Percentiles rank a stretch among this genome's conserved stretches.
These are phyloP conservation scores for Kodamaea neixiangensis DNA, from an alignment of 805 yeast genomes.

Conservation along the genomic window DNA sequence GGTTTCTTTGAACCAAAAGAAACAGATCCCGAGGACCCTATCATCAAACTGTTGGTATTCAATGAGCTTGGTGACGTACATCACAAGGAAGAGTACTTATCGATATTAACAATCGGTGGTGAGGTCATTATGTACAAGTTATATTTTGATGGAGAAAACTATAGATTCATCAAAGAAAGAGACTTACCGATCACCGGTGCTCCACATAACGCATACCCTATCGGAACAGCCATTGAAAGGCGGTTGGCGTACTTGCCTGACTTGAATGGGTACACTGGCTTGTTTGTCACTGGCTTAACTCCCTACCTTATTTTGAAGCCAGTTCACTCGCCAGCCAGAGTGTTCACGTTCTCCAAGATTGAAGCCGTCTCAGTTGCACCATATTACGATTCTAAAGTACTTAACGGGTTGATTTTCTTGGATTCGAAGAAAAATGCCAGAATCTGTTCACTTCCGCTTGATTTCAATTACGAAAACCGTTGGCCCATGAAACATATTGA, in stretches of 20 bases:
- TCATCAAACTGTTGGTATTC: conserved; percentile 65
- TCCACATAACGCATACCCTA: conserved; percentile 72
- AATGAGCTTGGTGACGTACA: conserved; percentile 63
- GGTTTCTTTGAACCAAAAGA: conserved; percentile 52
- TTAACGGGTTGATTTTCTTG: conserved; percentile 64
- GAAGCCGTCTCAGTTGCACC: conserved; percentile 69
- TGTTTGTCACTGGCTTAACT: conserved; percentile 72
- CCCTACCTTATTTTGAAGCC: conserved; percentile 72
- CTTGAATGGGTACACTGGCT: conserved; percentile 56
- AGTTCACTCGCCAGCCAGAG: conserved; percentile 60
- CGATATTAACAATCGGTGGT: conserved; percentile 79
- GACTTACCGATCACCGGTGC: conserved; percentile 67
- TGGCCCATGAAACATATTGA: conserved; percentile 56
- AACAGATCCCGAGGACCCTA: conserved; percentile 63
- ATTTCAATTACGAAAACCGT: conserved; percentile 56
- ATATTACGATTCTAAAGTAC: conserved; percentile 41
- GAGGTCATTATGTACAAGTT: conserved; percentile 70
- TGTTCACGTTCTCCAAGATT: conserved; percentile 64
- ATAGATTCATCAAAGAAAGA: conserved; percentile 43
- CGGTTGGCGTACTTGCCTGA: conserved; percentile 59
- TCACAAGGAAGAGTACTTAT: conserved; percentile 59
- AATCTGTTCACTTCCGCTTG: conserved; percentile 49
- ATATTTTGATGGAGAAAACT: conserved; percentile 48
- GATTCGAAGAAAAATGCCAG: conserved; percentile 73
- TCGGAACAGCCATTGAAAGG: conserved; percentile 70